Evolutionary conservation across 108 stramenopile genomes (phyloP).

Genomic region (Cyclotella sp.): DNA sequence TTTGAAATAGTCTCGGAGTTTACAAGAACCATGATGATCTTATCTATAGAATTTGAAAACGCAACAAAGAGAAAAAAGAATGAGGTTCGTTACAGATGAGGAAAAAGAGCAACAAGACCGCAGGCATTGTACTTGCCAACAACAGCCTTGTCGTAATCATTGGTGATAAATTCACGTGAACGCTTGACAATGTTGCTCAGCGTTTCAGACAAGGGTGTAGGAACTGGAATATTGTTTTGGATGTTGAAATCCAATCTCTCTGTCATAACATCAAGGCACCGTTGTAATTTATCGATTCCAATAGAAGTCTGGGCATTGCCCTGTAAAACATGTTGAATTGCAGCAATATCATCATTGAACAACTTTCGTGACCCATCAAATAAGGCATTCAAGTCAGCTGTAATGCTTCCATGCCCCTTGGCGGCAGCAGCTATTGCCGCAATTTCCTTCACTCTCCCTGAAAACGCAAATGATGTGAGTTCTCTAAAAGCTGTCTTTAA

Average conservation of each 20-base stretch:
- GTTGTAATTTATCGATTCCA: constrained; percentile 83
- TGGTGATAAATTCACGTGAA: constrained; percentile 79
- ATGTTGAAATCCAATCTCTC: constrained; percentile 97
- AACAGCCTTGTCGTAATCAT: constrained; percentile 89
- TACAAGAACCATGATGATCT: constrained; percentile 92
- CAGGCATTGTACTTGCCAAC: constrained; percentile 35
- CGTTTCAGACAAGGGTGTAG: constrained; percentile 88
- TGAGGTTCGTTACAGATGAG: too few relatives aligned
- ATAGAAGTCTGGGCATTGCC: constrained; percentile 62
- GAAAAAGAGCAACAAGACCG: too few relatives aligned
- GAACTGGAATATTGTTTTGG: constrained; percentile 93
- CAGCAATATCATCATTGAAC: constrained; percentile 82
- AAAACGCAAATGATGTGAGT: constrained; percentile 87
- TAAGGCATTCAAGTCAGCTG: constrained; percentile 68
- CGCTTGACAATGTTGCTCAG: constrained; percentile 79
- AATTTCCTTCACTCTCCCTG: constrained; percentile 85
- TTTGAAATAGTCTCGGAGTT: constrained; percentile 87
- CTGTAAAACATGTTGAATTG: constrained; percentile 76
- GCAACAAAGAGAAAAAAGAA: too few relatives aligned
- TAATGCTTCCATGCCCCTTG: constrained; percentile 58
- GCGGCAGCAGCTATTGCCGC: constrained; percentile 64
- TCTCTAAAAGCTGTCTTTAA: constrained; percentile 79
- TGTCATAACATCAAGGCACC: constrained; percentile 91
- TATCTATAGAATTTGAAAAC: constrained; percentile 33
- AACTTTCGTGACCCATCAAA: constrained; percentile 70